phyloP scores from a whole-genome alignment of 208 protist species.

The Leptomonas pyrrhocoris region DNA sequence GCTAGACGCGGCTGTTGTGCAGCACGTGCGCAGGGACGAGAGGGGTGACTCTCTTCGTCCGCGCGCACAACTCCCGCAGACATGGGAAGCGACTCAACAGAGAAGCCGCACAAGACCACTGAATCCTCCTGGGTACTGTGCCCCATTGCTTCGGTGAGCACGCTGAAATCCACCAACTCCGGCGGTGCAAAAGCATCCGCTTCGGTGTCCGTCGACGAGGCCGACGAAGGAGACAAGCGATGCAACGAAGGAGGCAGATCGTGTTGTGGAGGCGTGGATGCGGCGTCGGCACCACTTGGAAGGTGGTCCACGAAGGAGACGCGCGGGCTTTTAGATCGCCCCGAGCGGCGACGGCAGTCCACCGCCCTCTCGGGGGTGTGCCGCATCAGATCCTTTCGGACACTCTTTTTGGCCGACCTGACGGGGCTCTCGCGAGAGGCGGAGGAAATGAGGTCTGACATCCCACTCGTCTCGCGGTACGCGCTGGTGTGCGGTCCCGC shows the following conservation, averaged over 20 bases:
- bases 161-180: slow-evolving; percentile 32
- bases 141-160: slow-evolving; percentile 26
- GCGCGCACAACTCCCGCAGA: background rate
- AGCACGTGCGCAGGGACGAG: background rate
- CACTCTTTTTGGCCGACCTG: background rate
- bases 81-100: slow-evolving; percentile 25
- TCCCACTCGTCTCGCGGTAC: slow-evolving; percentile 20
- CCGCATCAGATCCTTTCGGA: background rate
- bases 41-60: no score
- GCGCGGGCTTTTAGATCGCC: slow-evolving; percentile 7
- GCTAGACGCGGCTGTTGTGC: background rate
- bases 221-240: background rate
- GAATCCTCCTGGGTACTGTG: slow-evolving; percentile 19
- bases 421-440: background rate
- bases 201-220: background rate
- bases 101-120: slow-evolving; percentile 29
- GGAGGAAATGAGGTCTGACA: slow-evolving; percentile 11
- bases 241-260: background rate
- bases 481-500: slow-evolving; percentile 26
- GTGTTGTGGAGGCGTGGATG: background rate
- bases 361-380: slow-evolving; percentile 3
- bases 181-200: background rate
- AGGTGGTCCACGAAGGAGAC: slow-evolving; percentile 6
- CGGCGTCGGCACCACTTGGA: background rate
- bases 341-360: background rate